Evolutionary conservation across 768 basidiomycete genomes (phyloP).

Genomic region (Pleurotus giganteus): DNA sequence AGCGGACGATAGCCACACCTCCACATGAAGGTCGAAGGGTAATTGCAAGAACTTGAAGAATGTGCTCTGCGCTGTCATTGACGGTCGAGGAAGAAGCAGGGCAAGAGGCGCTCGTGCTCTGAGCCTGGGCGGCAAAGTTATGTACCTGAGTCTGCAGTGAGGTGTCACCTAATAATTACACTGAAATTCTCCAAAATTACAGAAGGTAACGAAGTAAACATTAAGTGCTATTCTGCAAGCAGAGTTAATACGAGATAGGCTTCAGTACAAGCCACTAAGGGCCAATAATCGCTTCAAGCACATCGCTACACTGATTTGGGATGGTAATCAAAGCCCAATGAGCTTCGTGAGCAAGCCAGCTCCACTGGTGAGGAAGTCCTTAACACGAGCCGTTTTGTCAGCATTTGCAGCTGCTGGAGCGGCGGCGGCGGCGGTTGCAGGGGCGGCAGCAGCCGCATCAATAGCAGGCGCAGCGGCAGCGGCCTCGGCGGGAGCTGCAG

Average conservation of each 20-base stretch:
- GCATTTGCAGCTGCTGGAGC: neutral
- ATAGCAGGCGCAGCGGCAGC: neutral
- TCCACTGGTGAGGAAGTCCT: conserved; percentile 5
- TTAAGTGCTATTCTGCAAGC: conserved; percentile 9
- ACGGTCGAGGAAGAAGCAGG: too few relatives aligned
- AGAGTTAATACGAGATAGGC: neutral
- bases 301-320: neutral
- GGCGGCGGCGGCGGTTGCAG: neutral
- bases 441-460: neutral
- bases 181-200: conserved; percentile 2
- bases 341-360: conserved; percentile 5
- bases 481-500: neutral
- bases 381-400: conserved; percentile 1
- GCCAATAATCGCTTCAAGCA: neutral
- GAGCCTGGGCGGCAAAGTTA: too few relatives aligned
- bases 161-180: too few relatives aligned
- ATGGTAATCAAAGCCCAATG: neutral
- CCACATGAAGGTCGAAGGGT: neutral
- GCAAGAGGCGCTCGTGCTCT: too few relatives aligned
- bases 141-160: too few relatives aligned
- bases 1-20: neutral
- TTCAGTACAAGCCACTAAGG: neutral
- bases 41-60: neutral
- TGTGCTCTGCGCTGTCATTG: too few relatives aligned
- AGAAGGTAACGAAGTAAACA: neutral